Conservation (phyloP, 148 eudicot species). For the Fagopyrum homotropicum region DNA sequence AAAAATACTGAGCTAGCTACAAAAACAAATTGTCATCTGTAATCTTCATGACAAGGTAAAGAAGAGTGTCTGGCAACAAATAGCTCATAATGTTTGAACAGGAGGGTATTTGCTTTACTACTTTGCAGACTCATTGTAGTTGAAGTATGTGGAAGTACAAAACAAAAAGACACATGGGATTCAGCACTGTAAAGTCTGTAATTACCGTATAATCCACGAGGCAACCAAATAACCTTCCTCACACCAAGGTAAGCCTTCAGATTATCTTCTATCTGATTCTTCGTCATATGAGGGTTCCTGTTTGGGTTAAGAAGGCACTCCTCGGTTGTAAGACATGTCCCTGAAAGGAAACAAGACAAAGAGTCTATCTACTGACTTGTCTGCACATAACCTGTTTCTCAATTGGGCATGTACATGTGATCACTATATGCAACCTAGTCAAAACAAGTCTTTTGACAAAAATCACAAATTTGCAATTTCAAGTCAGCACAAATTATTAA, state of each 20-base stretch:
- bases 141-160: not conserved
- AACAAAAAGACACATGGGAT: not conserved
- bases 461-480: not conserved
- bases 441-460: not conserved
- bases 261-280: constrained; percentile 71
- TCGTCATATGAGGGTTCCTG: constrained; percentile 81
- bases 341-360: constrained; percentile 30
- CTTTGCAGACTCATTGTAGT: not conserved
- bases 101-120: not conserved
- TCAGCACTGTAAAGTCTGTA: constrained; percentile 11
- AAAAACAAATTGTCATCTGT: not conserved
- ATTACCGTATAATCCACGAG: constrained; percentile 76
- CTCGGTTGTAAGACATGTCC: constrained; percentile 94
- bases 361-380: not conserved
- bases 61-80: not conserved
- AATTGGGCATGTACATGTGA: not conserved
- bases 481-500: too few species aligned
- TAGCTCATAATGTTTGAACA: not conserved
- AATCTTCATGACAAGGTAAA: not conserved
- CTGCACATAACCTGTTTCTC: not conserved
- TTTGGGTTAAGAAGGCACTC: constrained; percentile 92
- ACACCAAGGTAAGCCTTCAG: constrained; percentile 88
- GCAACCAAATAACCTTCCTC: constrained; percentile 82
- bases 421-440: not conserved
- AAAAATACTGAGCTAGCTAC: not conserved